Conservation (phyloP, 1,284 basidiomycete genomes). For the Ustanciosporium gigantosporum region DNA sequence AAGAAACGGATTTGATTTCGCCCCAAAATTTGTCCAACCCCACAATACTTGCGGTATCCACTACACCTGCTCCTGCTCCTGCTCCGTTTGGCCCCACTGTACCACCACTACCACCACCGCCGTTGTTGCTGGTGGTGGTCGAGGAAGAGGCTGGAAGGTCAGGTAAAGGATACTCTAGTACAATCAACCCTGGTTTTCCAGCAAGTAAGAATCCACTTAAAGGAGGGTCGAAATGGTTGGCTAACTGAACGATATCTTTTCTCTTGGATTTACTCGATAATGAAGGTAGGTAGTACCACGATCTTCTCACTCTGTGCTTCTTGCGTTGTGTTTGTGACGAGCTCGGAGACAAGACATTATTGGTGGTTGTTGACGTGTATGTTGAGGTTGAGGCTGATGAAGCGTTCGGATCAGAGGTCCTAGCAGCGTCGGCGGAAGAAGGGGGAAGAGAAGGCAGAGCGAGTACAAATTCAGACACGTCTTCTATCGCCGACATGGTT, state of each 20-base stretch:
- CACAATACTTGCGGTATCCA: slow-evolving; percentile 1
- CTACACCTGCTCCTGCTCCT: no score
- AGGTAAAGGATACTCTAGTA: slow-evolving; percentile 41
- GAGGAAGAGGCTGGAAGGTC: neutral
- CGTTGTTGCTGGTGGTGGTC: neutral
- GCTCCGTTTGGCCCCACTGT: no score
- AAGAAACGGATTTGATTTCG: slow-evolving; percentile 28
- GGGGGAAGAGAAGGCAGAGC: neutral
- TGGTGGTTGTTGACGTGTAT: no score
- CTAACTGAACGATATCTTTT: slow-evolving; percentile 33
- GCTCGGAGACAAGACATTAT: no score
- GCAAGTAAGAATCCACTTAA: slow-evolving; percentile 49
- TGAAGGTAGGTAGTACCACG: slow-evolving; percentile 49
- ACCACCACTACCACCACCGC: neutral
- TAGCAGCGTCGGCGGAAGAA: no score
- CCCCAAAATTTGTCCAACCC: slow-evolving; percentile 37
- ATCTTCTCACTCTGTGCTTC: slow-evolving; percentile 25
- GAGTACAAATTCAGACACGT: slow-evolving; percentile 10
- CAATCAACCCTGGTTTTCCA: slow-evolving; percentile 49
- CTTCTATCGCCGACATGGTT: slow-evolving; percentile 8
- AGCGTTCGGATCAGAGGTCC: neutral
- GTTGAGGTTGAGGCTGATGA: neutral
- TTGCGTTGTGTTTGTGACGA: no score
- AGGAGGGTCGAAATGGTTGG: slow-evolving; percentile 8
- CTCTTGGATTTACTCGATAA: slow-evolving; percentile 38